A percentile compares a stretch with the other conserved stretches of the same genome.
Evolutionary conservation across 2,329 filamentous ascomycete species (phyloP).

Genomic region (Penicillium thymicola): DNA sequence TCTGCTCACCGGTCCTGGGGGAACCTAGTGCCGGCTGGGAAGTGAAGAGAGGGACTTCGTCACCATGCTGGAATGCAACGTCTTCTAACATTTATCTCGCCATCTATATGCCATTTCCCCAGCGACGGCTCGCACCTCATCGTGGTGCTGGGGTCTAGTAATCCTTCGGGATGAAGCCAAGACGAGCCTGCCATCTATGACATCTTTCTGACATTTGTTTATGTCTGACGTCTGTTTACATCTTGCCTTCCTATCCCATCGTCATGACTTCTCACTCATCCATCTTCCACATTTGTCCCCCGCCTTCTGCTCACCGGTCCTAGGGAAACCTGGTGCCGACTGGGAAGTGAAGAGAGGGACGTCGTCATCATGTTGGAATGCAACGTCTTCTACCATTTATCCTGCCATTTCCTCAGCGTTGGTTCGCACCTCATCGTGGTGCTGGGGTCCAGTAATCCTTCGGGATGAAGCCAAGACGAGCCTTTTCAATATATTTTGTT

Average conservation of each 20-base stretch:
- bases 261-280: too few species aligned
- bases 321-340: neutral
- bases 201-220: too few species aligned
- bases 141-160: constrained; percentile 18
- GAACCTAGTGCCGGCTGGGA: neutral
- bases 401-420: neutral
- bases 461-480: constrained; percentile 13
- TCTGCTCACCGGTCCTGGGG: neutral
- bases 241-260: too few species aligned
- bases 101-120: constrained; percentile 3
- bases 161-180: constrained; percentile 11
- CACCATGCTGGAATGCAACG: neutral
- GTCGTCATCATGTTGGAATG: neutral
- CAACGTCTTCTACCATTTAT: neutral
- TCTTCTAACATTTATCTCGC: neutral
- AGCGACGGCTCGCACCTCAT: constrained; percentile 15
- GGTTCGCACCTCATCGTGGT: constrained; percentile 17
- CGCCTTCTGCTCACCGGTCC: neutral
- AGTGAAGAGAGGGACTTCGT: neutral
- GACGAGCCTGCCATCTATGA: constrained; percentile 4
- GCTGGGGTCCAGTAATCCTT: constrained; percentile 11
- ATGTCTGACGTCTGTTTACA: too few species aligned
- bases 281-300: neutral
- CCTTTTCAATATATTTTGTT: neutral
- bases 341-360: neutral